phyloP scores from a whole-genome alignment of 2,329 filamentous ascomycete species.

The Fusarium anthophilum region DNA sequence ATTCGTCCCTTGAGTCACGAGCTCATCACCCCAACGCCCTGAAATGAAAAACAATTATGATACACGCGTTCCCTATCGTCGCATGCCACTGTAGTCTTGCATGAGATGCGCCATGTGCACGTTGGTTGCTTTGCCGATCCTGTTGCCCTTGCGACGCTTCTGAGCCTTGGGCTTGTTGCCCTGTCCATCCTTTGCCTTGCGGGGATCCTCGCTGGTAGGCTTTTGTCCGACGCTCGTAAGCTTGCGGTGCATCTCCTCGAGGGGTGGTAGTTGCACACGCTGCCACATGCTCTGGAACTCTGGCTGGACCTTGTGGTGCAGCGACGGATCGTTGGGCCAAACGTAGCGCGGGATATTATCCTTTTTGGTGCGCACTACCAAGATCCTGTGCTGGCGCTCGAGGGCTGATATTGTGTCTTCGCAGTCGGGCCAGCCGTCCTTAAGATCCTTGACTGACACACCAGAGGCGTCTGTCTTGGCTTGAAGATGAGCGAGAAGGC shows the following conservation, averaged over 20 bases:
- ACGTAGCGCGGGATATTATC: slow-evolving; percentile 87
- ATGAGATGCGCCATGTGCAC: slow-evolving; percentile 85
- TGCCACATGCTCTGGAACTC: slow-evolving; percentile 89
- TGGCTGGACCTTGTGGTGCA: slow-evolving; percentile 78
- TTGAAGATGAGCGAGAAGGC: slow-evolving; percentile 84
- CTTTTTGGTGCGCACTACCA: slow-evolving; percentile 92
- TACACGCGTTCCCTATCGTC: slow-evolving; percentile 47
- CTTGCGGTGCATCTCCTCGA: slow-evolving; percentile 80
- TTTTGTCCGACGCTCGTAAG: slow-evolving; percentile 82
- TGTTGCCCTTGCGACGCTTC: slow-evolving; percentile 73
- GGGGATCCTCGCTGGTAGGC: slow-evolving; percentile 82
- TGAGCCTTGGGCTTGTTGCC: slow-evolving; percentile 74
- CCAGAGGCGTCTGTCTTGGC: slow-evolving; percentile 82
- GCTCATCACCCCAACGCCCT: slow-evolving; percentile 22
- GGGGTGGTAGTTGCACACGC: slow-evolving; percentile 77
- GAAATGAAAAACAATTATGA: slow-evolving; percentile 11
- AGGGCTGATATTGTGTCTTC: slow-evolving; percentile 80
- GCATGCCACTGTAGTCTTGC: slow-evolving; percentile 71
- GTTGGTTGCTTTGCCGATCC: slow-evolving; percentile 84
- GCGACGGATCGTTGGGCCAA: slow-evolving; percentile 85
- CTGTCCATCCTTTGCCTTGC: slow-evolving; percentile 50
- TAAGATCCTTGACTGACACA: slow-evolving; percentile 86
- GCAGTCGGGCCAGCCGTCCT: slow-evolving; percentile 93
- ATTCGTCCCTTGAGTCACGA: neutral
- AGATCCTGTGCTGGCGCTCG: slow-evolving; percentile 79